Evolutionary conservation across 1,284 basidiomycete genomes (phyloP).

Genomic region (Abortiporus biennis): DNA sequence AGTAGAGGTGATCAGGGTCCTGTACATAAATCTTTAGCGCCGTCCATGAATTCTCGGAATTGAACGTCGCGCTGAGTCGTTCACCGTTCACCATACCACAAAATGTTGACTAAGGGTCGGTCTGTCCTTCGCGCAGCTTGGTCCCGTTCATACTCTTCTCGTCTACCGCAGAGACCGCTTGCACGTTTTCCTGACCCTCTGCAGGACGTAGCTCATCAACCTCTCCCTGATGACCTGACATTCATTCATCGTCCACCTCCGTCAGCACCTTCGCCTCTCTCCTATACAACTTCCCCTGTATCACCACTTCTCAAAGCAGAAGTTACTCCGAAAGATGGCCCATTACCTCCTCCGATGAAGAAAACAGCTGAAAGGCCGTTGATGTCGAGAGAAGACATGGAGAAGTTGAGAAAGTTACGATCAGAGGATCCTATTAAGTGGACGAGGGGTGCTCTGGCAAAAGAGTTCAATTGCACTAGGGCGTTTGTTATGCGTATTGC

Average conservation of each 20-base stretch:
- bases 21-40: no score
- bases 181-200: constrained; percentile 63
- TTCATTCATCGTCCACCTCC: constrained; percentile 79
- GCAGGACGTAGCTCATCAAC: constrained; percentile 44
- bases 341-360: constrained; percentile 35
- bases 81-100: no score
- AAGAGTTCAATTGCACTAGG: constrained; percentile 30
- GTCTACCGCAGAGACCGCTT: constrained; percentile 47
- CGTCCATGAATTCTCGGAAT: no score
- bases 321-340: constrained; percentile 19
- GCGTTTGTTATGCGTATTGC: constrained; percentile 30
- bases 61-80: no score
- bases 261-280: constrained; percentile 61
- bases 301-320: constrained; percentile 53
- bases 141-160: constrained; percentile 31
- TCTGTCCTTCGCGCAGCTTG: constrained; percentile 1
- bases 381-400: constrained; percentile 47
- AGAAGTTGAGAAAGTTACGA: constrained; percentile 52
- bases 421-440: constrained; percentile 26
- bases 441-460: constrained; percentile 28
- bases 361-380: constrained; percentile 29
- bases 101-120: constrained; percentile 1
- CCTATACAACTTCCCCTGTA: constrained; percentile 57
- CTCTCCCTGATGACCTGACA: constrained; percentile 52
- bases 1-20: no score